These are phyloP conservation scores for Fomitiporia mediterranea DNA, from an alignment of 1,284 basidiomycete species.

Conservation along the genomic window DNA sequence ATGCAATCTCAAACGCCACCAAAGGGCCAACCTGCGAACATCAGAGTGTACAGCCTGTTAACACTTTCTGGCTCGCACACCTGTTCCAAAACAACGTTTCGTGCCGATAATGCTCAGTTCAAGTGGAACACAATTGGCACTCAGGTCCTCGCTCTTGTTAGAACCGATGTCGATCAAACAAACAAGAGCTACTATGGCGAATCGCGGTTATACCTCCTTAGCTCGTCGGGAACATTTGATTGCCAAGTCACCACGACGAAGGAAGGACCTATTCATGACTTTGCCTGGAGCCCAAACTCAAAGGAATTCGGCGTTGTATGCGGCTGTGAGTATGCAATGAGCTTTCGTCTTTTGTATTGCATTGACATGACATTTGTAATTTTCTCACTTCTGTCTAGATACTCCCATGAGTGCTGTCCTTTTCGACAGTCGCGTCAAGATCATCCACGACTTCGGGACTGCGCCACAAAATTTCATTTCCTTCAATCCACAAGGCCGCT, in stretches of 20 bases:
- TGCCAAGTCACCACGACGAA: constrained; percentile 91
- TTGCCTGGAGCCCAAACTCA: constrained; percentile 95
- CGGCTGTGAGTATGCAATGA: constrained; percentile 65
- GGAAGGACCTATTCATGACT: constrained; percentile 97
- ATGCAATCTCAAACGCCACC: neutral
- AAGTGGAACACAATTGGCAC: constrained; percentile 96
- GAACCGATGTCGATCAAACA: constrained; percentile 95
- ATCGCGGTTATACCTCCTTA: constrained; percentile 91
- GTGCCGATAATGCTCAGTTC: constrained; percentile 89
- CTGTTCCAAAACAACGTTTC: constrained; percentile 90
- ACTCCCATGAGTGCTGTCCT: constrained; percentile 95
- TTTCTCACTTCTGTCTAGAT: constrained; percentile 38
- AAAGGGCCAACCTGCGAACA: constrained; percentile 85
- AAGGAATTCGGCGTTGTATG: constrained; percentile 97
- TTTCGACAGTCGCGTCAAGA: constrained; percentile 87
- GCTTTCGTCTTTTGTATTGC: neutral
- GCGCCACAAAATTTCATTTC: constrained; percentile 89
- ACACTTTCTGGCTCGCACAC: constrained; percentile 58
- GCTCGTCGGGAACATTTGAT: constrained; percentile 94
- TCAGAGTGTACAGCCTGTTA: constrained; percentile 79
- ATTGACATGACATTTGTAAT: constrained; percentile 3
- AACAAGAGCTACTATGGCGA: constrained; percentile 99
- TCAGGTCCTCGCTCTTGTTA: constrained; percentile 84
- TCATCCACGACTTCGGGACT: constrained; percentile 87
- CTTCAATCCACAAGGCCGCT: constrained; percentile 92